phyloP scores from a whole-genome alignment of 2,329 filamentous ascomycete genomes.

The Ilyonectria robusta region DNA sequence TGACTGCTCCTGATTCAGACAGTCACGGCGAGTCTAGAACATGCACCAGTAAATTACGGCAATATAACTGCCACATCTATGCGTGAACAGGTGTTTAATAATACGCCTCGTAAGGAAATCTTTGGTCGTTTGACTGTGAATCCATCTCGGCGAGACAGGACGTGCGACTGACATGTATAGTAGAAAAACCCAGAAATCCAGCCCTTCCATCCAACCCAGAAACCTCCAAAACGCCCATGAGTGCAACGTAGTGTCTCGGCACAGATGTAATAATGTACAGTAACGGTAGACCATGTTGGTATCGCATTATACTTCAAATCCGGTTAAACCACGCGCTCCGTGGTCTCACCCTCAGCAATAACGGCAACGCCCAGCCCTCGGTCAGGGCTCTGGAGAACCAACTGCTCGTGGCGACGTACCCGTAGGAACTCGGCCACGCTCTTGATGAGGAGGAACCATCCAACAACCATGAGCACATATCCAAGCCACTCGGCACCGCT shows the following conservation, averaged over 20 bases:
- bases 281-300: not conserved
- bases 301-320: not conserved
- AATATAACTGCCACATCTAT: not conserved
- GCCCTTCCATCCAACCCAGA: slow-evolving; percentile 23
- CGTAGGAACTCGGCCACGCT: slow-evolving; percentile 92
- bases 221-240: slow-evolving; percentile 27
- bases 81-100: not conserved
- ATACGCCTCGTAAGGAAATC: slow-evolving; percentile 16
- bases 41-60: not conserved
- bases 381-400: slow-evolving; percentile 94
- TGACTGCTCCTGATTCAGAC: no score
- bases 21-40: no score
- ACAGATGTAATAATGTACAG: slow-evolving; percentile 27
- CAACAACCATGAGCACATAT: slow-evolving; percentile 95
- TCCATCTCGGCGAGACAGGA: slow-evolving; percentile 21
- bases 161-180: slow-evolving; percentile 13
- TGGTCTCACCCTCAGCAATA: slow-evolving; percentile 86
- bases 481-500: slow-evolving; percentile 88
- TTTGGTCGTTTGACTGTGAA: slow-evolving; percentile 28
- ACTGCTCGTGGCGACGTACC: slow-evolving; percentile 90
- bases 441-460: slow-evolving; percentile 97
- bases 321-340: slow-evolving; percentile 80
- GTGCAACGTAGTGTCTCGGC: slow-evolving; percentile 19
- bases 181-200: slow-evolving; percentile 19
- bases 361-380: slow-evolving; percentile 87